A percentile compares a stretch with the other conserved stretches of the same genome.
Conservation (phyloP, 2,329 filamentous ascomycete species). For the Aphanocladium album region DNA sequence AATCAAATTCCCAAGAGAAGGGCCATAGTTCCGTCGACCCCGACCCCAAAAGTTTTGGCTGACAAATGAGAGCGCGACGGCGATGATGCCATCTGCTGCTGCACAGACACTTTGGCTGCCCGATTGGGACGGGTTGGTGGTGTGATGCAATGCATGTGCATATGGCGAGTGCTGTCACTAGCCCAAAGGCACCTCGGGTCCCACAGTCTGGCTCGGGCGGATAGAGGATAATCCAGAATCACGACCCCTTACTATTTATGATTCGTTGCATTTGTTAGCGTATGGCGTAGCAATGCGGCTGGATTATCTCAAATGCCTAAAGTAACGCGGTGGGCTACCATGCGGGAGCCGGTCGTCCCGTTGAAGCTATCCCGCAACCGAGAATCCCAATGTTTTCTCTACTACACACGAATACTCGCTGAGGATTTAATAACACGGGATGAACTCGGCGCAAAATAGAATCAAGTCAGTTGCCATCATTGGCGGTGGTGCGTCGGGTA, state of each 20-base stretch:
- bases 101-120: background rate
- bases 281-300: background rate
- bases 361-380: background rate
- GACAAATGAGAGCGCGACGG: background rate
- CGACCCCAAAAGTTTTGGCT: background rate
- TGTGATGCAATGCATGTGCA: slow-evolving; percentile 12
- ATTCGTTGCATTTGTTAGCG: too few species aligned
- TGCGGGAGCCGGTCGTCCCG: background rate
- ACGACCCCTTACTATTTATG: too few species aligned
- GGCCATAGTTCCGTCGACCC: background rate
- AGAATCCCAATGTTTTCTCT: background rate
- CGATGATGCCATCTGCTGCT: background rate
- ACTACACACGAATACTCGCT: background rate
- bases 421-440: background rate
- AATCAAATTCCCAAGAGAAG: background rate
- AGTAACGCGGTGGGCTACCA: background rate
- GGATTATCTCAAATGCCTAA: background rate
- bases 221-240: background rate
- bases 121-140: background rate
- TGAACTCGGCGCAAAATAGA: slow-evolving; percentile 14
- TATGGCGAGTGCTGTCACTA: slow-evolving; percentile 5
- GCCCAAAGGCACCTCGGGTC: background rate
- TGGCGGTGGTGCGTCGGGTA: slow-evolving; percentile 39
- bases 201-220: background rate
- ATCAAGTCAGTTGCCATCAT: slow-evolving; percentile 39